A percentile compares a stretch with the other conserved stretches of the same genome.
phyloP scores from a whole-genome alignment of 176 grass and related monocot species.

The Eleusine coracana region DNA sequence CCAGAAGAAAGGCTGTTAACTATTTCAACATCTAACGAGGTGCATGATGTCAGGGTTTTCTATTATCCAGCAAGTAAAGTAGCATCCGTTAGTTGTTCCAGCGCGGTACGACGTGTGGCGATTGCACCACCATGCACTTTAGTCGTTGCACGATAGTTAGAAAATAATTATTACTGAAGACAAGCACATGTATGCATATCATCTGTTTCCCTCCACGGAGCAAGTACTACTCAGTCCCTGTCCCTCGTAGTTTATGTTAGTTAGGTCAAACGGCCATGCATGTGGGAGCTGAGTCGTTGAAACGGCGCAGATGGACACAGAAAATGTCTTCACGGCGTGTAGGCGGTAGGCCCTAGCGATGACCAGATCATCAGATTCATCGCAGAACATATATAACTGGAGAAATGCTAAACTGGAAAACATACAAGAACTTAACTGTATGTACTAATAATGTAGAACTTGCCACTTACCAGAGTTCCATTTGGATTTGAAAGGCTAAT shows the following conservation, averaged over 20 bases:
- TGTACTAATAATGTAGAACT: background rate
- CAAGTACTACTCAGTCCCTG: background rate
- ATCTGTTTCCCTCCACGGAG: background rate
- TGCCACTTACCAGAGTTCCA: background rate
- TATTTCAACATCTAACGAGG: background rate
- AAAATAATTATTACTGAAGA: background rate
- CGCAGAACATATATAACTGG: background rate
- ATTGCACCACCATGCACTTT: background rate
- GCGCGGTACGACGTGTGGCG: background rate
- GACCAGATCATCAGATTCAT: background rate
- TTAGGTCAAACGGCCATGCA: slow-evolving; percentile 10
- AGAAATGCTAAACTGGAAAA: too few relatives aligned
- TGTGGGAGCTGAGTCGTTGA: background rate
- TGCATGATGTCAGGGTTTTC: background rate
- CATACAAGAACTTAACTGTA: background rate
- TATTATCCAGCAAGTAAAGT: too few relatives aligned
- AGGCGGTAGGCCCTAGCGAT: too few relatives aligned
- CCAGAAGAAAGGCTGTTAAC: background rate
- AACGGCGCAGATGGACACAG: background rate
- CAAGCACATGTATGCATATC: background rate
- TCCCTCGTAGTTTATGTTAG: background rate
- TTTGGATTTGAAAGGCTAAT: background rate
- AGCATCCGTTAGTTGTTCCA: background rate
- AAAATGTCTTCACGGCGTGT: background rate
- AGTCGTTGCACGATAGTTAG: background rate